Conservation (phyloP, 805 yeast genomes). For the Cyberlindnera mississippiensis region DNA sequence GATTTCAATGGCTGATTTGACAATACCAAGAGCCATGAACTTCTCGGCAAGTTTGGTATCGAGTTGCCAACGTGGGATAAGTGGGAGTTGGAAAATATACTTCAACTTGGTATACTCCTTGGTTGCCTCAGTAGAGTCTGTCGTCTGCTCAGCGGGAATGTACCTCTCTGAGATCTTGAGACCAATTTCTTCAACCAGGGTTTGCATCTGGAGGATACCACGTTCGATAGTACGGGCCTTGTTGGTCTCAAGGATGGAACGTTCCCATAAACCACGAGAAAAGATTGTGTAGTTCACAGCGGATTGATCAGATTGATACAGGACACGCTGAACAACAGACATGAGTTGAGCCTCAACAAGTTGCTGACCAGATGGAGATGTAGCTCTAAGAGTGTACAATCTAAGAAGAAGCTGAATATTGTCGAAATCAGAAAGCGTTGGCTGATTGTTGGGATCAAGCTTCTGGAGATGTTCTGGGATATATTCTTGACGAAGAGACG, state of each 20-base stretch:
- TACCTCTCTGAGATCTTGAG: slow-evolving; percentile 54
- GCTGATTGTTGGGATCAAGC: slow-evolving; percentile 81
- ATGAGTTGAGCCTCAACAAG: slow-evolving; percentile 79
- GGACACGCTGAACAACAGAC: slow-evolving; percentile 70
- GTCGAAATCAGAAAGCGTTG: slow-evolving; percentile 66
- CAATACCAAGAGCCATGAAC: slow-evolving; percentile 77
- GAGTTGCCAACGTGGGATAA: slow-evolving; percentile 80
- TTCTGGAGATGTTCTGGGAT: slow-evolving; percentile 51
- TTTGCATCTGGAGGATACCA: slow-evolving; percentile 89
- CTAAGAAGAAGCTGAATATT: slow-evolving; percentile 69
- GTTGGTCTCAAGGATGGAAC: slow-evolving; percentile 77
- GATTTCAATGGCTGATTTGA: slow-evolving; percentile 84
- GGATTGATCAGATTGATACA: slow-evolving; percentile 43
- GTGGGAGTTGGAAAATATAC: slow-evolving; percentile 70
- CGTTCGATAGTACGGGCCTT: slow-evolving; percentile 87
- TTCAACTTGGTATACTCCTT: slow-evolving; percentile 49
- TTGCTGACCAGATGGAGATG: slow-evolving; percentile 67
- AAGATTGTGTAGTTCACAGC: slow-evolving; percentile 70
- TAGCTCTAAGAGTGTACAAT: slow-evolving; percentile 56
- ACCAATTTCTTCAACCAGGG: slow-evolving; percentile 85
- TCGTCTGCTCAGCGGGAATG: slow-evolving; percentile 39
- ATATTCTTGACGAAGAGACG: slow-evolving; percentile 55
- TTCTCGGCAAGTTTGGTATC: slow-evolving; percentile 82
- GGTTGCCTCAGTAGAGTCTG: slow-evolving; percentile 13
- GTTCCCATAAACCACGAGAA: slow-evolving; percentile 82